These are phyloP conservation scores for Penicillium brevicompactum DNA, from an alignment of 2,329 filamentous ascomycete species.

Conservation along the genomic window DNA sequence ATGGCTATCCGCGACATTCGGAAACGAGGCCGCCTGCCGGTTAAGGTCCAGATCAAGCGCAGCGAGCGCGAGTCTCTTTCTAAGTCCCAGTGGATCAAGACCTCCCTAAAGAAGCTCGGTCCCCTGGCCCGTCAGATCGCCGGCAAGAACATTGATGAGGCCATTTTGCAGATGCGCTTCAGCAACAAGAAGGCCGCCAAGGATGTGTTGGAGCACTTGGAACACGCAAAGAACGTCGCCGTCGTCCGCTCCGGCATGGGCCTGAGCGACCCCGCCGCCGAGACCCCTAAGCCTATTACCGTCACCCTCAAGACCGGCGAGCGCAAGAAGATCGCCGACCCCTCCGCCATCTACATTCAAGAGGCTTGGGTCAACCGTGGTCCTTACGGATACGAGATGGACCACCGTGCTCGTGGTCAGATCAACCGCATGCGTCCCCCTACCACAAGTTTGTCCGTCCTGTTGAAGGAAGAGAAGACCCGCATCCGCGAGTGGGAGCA, in stretches of 20 bases:
- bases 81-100: conserved; percentile 75
- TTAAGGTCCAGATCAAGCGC: conserved; percentile 67
- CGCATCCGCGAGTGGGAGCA: conserved; percentile 79
- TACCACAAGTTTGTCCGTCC: conserved; percentile 72
- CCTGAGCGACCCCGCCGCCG: conserved; percentile 46
- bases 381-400: conserved; percentile 60
- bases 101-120: conserved; percentile 87
- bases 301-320: conserved; percentile 76
- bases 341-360: conserved; percentile 83
- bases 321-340: conserved; percentile 70
- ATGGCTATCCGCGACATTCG: conserved; percentile 78
- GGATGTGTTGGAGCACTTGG: conserved; percentile 77
- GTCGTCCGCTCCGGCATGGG: conserved; percentile 85
- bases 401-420: conserved; percentile 75
- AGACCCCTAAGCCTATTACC: conserved; percentile 49
- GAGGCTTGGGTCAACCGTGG: conserved; percentile 91
- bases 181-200: conserved; percentile 89
- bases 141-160: conserved; percentile 92
- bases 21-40: conserved; percentile 66
- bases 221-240: conserved; percentile 79
- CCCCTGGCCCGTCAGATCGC: conserved; percentile 84
- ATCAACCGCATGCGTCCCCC: conserved; percentile 70
- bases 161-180: conserved; percentile 91
- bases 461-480: conserved; percentile 93
- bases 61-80: conserved; percentile 60